Base-by-base conservation (phyloP, 768 basidiomycete genomes). In the Baorangia bicolor region DNA sequence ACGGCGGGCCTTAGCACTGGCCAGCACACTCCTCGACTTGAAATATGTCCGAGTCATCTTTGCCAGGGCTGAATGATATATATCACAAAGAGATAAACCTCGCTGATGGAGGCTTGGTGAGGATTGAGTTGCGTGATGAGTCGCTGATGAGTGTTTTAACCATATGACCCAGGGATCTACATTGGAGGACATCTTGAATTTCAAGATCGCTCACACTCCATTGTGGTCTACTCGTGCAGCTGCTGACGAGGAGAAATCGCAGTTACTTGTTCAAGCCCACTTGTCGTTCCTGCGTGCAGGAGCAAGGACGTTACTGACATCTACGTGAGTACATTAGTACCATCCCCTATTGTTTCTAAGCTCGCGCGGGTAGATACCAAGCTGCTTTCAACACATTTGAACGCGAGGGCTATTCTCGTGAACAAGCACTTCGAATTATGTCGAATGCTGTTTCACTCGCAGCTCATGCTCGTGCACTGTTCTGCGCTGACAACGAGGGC, bases 161-260 rank as follows among this genome's bases (percentile, higher is more conserved):
- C 11, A 16, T 31, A 49, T 69, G 63, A 39, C 27, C 39, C 62
- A 90, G 88, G 87, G 88, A 38, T 82, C 83, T 8, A 82, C 79
- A 0, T 73, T 88, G 20, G 85, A 88, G 62, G 77, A 78, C 42
- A 66, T 74, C 23, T 75, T 81, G 63, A 67, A 74, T 37, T 53
- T 77, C 33, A 72, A 79, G 57, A 79, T 83, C 42, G 74, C 82
- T 1, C 68, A 79, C 33, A 78, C 80, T 2, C 78, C 85, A 2
- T 70, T 93, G 23, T 92, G 90, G 91, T 92, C 90, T 14, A 82
- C 85, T 0, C 78, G 83, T 49, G 78, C 85, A 10, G 71, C 87
- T 12, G 69, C 75, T 14, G 75, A 82, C 30, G 73, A 84, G 37
- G 81, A 84, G 0, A 77, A 78, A 14, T 71, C 74, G 1, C 49